Base-by-base conservation (phyloP, 2,329 filamentous ascomycete species). In the Trichoderma guizhouense region DNA sequence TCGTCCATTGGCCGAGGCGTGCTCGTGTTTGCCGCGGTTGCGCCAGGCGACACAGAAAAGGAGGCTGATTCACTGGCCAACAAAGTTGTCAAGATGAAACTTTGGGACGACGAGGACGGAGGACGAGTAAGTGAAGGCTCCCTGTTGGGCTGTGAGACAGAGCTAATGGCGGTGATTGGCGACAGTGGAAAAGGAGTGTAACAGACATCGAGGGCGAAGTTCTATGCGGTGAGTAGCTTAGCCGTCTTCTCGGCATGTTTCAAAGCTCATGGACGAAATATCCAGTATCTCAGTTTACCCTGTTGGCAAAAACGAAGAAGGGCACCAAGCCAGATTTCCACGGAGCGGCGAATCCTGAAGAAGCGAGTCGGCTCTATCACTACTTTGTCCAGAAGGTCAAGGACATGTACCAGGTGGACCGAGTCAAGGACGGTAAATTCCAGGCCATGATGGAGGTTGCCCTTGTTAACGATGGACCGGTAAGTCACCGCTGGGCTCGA, bases 401-500 rank as follows among this genome's bases (percentile, higher is more conserved):
- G 76, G 86, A 90, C 69, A 86, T 90, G 3, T 97, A 98, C 80
- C 81, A 84, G 6, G 81, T 88, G 7, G 92, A 94, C 9, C 91
- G 87, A 74, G 95, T 99, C 72, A 94, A 97, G 80, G 92, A 99
- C 79, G 96, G 97, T n/a, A 90, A 95, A 34, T 99, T 99, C 81
- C 95, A 97, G 79, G 96, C 96, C 64, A 98, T 97, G 95, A 99
- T 99, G 96, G 92, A 98, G 79, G 95, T 99, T 72, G 92, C 93
- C 63, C 83, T 98, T 34, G 90, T 98, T 64, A 98, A 98, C 76
- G 95, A 98, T 76, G 90, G 90, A 1, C 90, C 90, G 69, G 90
- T 92, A 79, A 75, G 82, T 18, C 18, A 1, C 7, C 11, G 3
- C n/a, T 26, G 24, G 34, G 7, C 6, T 3, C 15, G n/a, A 9